These are phyloP conservation scores for Dipodascus geniculatus DNA, from an alignment of 805 yeast genomes.

Conservation along the genomic window DNA sequence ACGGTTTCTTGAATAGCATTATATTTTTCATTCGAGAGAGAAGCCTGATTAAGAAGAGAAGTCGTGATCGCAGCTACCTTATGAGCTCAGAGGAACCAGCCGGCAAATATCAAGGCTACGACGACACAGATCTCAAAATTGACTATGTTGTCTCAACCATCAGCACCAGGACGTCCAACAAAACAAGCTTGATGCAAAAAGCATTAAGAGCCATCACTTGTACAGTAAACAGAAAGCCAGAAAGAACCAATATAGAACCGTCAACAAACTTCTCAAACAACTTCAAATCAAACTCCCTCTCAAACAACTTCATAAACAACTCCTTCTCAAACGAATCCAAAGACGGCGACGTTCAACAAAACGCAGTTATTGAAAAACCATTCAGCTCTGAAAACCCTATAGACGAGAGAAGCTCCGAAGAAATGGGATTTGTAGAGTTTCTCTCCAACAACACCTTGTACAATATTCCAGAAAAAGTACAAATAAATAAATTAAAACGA, in stretches of 20 bases:
- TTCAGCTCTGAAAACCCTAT: not conserved
- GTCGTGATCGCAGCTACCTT: not conserved
- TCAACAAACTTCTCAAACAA: not conserved
- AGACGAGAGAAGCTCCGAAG: not conserved
- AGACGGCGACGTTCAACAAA: too few relatives aligned
- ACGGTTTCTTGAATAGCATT: not conserved
- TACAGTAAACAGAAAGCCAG: not conserved
- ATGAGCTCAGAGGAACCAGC: not conserved
- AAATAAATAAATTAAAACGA: too few relatives aligned
- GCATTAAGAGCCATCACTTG: too few relatives aligned
- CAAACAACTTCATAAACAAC: too few relatives aligned
- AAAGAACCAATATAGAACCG: too few relatives aligned
- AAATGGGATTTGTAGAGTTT: not conserved
- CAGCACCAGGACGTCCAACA: not conserved
- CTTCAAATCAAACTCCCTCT: not conserved
- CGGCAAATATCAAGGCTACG: not conserved
- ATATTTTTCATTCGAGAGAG: not conserved
- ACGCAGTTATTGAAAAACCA: too few relatives aligned
- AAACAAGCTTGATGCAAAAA: not conserved
- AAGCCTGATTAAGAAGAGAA: not conserved
- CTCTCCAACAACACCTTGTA: not conserved
- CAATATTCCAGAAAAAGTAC: too few relatives aligned
- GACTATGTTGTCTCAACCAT: not conserved
- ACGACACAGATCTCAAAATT: not conserved
- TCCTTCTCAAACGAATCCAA: too few relatives aligned